These are phyloP conservation scores for Pestalotiopsis sp. DNA, from an alignment of 2,329 filamentous ascomycete genomes.

Conservation along the genomic window DNA sequence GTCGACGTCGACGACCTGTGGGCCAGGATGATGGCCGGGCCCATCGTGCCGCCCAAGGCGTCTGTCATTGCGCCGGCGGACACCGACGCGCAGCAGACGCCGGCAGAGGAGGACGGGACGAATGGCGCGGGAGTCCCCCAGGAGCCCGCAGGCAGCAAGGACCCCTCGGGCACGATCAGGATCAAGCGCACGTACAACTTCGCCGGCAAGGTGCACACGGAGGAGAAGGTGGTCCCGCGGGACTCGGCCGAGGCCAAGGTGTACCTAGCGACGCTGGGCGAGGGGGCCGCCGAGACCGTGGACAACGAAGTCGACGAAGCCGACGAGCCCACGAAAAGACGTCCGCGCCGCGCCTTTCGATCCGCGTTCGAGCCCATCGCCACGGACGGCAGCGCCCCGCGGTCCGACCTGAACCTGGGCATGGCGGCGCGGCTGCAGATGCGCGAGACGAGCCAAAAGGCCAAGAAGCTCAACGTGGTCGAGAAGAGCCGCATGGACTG, in stretches of 20 bases:
- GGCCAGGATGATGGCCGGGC: constrained; percentile 63
- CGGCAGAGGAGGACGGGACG: neutral
- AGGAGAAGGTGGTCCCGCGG: constrained; percentile 69
- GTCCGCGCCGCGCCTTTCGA: constrained; percentile 59
- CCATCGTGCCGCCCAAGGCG: constrained; percentile 32
- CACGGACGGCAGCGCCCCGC: constrained; percentile 46
- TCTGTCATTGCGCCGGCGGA: constrained; percentile 19
- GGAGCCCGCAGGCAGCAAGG: constrained; percentile 24
- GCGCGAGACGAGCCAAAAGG: constrained; percentile 46
- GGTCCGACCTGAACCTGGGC: constrained; percentile 62
- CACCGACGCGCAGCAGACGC: constrained; percentile 13
- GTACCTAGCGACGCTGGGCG: constrained; percentile 57
- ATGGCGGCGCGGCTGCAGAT: constrained; percentile 50
- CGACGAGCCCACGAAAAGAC: constrained; percentile 40
- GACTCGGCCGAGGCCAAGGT: constrained; percentile 68
- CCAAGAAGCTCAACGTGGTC: constrained; percentile 70
- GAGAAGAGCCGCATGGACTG: constrained; percentile 76
- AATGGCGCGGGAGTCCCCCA: constrained; percentile 13
- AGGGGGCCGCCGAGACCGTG: constrained; percentile 27
- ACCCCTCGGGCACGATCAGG: constrained; percentile 49
- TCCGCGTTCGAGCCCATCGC: constrained; percentile 64
- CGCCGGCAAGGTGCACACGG: constrained; percentile 71
- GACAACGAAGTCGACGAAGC: constrained; percentile 24
- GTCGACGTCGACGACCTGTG: constrained; percentile 74
- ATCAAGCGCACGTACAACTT: constrained; percentile 77